Percentiles rank a stretch among this genome's conserved stretches.
Conservation (phyloP, 208 protist species). For the Trypanosoma melophagium region DNA sequence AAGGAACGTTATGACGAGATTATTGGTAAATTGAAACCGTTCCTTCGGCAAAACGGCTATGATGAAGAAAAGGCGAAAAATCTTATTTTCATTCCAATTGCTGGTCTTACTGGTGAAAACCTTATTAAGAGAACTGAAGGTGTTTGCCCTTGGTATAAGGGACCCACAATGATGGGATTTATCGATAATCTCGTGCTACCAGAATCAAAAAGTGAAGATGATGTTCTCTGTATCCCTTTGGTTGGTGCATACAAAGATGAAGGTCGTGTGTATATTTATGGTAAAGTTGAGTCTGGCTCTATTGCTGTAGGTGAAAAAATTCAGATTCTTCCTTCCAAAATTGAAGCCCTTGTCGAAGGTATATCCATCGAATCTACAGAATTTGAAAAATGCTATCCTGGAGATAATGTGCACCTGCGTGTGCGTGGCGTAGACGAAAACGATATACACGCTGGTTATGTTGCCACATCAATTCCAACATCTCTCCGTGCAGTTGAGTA, state of each 20-base stretch:
- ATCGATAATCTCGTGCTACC: constrained; percentile 89
- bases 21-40: constrained; percentile 92
- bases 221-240: constrained; percentile 93
- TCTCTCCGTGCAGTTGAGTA: constrained; percentile 85
- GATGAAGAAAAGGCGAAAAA: constrained; percentile 80
- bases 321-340: constrained; percentile 78
- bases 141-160: constrained; percentile 91
- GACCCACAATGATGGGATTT: constrained; percentile 90
- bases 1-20: constrained; percentile 97
- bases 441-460: constrained; percentile 85
- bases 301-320: constrained; percentile 89
- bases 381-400: constrained; percentile 87
- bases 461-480: constrained; percentile 85
- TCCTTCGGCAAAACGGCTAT: constrained; percentile 96
- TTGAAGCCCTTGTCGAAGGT: constrained; percentile 78
- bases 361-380: constrained; percentile 90
- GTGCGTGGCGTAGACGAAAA: constrained; percentile 89
- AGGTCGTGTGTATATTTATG: constrained; percentile 91
- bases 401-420: constrained; percentile 92
- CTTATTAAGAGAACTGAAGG: constrained; percentile 82
- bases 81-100: constrained; percentile 96
- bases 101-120: constrained; percentile 94
- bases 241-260: constrained; percentile 96
- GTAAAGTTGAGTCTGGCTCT: constrained; percentile 94
- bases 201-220: constrained; percentile 75